Evolutionary conservation across 352 stramenopile species (phyloP), one percentile per base, ranked within the genome.

Genomic region (Globisporangium solare): DNA sequence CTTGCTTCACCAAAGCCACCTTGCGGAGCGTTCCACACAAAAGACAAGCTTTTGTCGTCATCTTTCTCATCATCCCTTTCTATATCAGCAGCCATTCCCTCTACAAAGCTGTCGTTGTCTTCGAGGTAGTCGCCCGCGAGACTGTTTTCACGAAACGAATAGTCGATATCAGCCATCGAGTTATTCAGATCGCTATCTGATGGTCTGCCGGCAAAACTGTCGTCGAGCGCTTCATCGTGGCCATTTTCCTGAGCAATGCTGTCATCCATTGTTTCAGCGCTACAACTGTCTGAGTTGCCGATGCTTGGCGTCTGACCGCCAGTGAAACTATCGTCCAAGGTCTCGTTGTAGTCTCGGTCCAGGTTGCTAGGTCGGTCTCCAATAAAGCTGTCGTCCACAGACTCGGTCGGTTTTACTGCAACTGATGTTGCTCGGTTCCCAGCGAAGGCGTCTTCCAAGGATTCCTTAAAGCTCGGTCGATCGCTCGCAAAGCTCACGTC

Each of bases 21-120:
- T 10, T 14, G 22, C 15, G 21, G 24, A 15, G 13, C 14, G 13
- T 47, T 47, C 22, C 31, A 14, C 41, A 55, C 35, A 18, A 55
- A 45, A 31, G 40, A 39, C 37, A 27, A 31, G 21, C 1, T 12
- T 41, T 42, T 22, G 18, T n/a, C 21, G 6, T 50, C 20, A 43
- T 14, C 18, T 18, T 18, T 3, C 7, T 43, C 43, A 31, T 27
- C n/a, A 6, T 51, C 58, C 22, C 43, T 54, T 11, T 58, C 7
- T 13, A 41, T n/a, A 24, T n/a, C 37, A 32, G 18, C 20, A n/a
- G 41, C 13, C 20, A 11, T 21, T 37, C 6, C 41, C 0, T 32
- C 43, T 0, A 53, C 21, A 24, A 64, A 59, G 46, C 58, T 64
- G 58, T 64, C 51, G 15, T 58, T 51, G 15, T 47, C 37, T 17